Evolutionary conservation across 768 basidiomycete genomes (phyloP).

Genomic region (Kwoniella europaea): DNA sequence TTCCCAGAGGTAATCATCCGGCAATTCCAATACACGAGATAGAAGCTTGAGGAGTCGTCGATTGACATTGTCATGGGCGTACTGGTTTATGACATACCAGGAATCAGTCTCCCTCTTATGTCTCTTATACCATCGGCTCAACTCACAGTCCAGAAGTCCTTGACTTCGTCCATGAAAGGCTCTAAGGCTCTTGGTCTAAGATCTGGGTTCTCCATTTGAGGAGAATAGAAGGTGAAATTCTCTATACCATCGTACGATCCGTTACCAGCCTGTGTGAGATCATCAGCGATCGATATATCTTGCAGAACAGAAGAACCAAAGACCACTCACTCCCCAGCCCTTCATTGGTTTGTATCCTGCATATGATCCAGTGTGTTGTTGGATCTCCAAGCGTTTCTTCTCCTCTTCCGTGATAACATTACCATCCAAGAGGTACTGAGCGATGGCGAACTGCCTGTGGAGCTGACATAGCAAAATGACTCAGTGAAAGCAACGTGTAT

Average conservation of each 20-base stretch:
- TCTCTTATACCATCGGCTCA: too few species aligned
- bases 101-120: too few species aligned
- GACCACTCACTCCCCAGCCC: conserved; percentile 17
- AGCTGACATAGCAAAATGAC: conserved; percentile 1
- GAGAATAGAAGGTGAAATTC: conserved; percentile 29
- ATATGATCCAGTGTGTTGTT: conserved; percentile 20
- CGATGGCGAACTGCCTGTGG: conserved; percentile 28
- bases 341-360: conserved; percentile 27
- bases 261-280: background rate
- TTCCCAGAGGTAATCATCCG: conserved; percentile 47
- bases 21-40: conserved; percentile 47
- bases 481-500: too few species aligned
- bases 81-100: background rate
- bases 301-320: background rate
- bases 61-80: conserved; percentile 17
- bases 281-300: background rate
- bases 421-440: conserved; percentile 17
- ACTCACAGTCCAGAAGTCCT: conserved; percentile 18
- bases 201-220: conserved; percentile 7
- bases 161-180: conserved; percentile 27
- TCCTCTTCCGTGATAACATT: conserved; percentile 23
- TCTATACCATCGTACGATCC: conserved; percentile 1
- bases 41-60: conserved; percentile 40
- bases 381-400: conserved; percentile 17
- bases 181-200: conserved; percentile 3